Evolutionary conservation across 345 rosid species (phyloP).

Genomic region (Gossypium stocksii): DNA sequence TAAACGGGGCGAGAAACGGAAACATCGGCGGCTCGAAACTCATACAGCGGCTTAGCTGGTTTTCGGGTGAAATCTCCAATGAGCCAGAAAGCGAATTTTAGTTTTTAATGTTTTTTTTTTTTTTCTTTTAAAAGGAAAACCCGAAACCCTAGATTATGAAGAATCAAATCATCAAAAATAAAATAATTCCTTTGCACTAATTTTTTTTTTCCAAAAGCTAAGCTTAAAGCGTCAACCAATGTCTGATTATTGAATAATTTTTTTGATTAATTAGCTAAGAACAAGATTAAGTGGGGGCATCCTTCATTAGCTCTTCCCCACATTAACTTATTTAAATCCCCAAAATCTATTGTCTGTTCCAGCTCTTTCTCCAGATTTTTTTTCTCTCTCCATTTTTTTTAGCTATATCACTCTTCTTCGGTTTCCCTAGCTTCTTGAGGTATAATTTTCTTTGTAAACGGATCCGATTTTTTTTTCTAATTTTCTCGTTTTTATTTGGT

Average conservation of each 20-base stretch:
- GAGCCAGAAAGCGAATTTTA: not conserved
- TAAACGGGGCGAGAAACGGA: not conserved
- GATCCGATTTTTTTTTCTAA: constrained; percentile 2
- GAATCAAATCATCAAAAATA: not conserved
- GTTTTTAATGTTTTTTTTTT: not conserved
- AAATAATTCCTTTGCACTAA: not conserved
- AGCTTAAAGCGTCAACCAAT: constrained; percentile 6
- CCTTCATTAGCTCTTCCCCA: constrained; percentile 15
- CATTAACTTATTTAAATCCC: constrained; percentile 3
- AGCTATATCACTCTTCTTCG: not conserved
- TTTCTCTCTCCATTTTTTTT: not conserved
- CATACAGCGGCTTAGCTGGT: not conserved
- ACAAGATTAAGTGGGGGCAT: constrained; percentile 40
- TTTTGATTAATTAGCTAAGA: constrained; percentile 18
- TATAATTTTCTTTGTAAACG: not conserved
- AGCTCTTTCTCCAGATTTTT: constrained; percentile 24
- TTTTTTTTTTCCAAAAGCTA: not conserved
- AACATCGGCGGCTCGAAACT: not conserved
- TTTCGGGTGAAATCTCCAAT: not conserved
- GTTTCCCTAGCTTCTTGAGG: not conserved
- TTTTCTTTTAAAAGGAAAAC: not conserved
- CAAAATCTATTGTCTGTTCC: not conserved
- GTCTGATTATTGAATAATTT: not conserved
- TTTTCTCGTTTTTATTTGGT: not conserved
- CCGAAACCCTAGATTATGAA: constrained; percentile 23